Percentiles rank a stretch among this genome's conserved stretches.
These are phyloP conservation scores for Phytophthora ohioensis DNA, from an alignment of 352 stramenopile genomes.

Conservation along the genomic window DNA sequence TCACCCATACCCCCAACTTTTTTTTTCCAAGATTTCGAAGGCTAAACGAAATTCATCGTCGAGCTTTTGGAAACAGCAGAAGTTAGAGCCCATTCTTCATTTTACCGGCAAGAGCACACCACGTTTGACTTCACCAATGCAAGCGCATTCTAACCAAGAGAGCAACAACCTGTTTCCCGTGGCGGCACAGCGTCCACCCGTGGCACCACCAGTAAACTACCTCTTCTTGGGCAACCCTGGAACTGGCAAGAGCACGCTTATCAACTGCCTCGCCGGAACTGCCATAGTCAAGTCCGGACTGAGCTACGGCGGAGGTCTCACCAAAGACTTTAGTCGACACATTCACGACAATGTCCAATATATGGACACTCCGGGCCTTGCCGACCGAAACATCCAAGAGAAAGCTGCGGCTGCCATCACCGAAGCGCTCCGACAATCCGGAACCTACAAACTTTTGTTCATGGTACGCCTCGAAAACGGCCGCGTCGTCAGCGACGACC, in stretches of 20 bases:
- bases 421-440: slow-evolving; percentile 21
- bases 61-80: too few species aligned
- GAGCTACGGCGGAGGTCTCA: not conserved
- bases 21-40: too few species aligned
- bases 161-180: too few species aligned
- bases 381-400: slow-evolving; percentile 13
- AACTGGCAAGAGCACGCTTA: slow-evolving; percentile 4
- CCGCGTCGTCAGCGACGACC: slow-evolving; percentile 31
- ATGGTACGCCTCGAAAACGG: slow-evolving; percentile 32
- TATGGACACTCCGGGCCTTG: slow-evolving; percentile 37
- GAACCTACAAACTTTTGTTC: slow-evolving; percentile 39
- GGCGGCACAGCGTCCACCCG: too few species aligned
- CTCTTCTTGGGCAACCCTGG: slow-evolving; percentile 16
- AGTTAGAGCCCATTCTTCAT: too few species aligned
- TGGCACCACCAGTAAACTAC: not conserved
- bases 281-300: slow-evolving; percentile 2
- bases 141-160: too few species aligned
- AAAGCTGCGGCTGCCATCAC: slow-evolving; percentile 25
- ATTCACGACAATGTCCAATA: slow-evolving; percentile 5
- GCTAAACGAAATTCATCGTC: too few species aligned
- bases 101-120: too few species aligned
- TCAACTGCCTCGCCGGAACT: slow-evolving; percentile 8
- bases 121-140: too few species aligned
- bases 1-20: too few species aligned
- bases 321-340: not conserved